Base-by-base conservation (phyloP, 2,329 filamentous ascomycete genomes). In the Cercospora janseana region DNA sequence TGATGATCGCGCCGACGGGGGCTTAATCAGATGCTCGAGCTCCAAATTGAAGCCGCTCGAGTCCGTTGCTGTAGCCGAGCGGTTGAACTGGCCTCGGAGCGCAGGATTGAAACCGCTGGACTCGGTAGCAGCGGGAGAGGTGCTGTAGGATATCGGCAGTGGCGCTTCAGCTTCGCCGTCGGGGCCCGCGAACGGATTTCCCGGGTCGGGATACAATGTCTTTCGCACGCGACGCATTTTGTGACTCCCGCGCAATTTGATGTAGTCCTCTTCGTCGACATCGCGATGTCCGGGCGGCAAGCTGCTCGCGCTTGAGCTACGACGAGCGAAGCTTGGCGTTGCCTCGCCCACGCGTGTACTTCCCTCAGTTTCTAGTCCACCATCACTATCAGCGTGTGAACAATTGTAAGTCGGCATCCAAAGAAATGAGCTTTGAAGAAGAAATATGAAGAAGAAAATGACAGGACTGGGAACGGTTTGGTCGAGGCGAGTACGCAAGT, bases 201-300 rank as follows among this genome's bases (percentile, higher is more conserved):
- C 61, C 2, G 60, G 58, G 43, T 64, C 61, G 28, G 52, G 26
- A 35, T 63, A 65, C 4, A 61, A 50, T 4, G 62, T 63, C 15
- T 54, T 44, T 7, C 61, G 59, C 12, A 65, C 45, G 26, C 52
- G 43, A 21, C 49, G 51, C 29, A 59, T 57, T 9, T 41, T 50
- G 6, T 49, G 34, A 13, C 29, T 43, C 9, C 29, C 28, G 12
- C 44, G 37, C 15, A 54, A 46, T 35, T 57, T 59, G 40, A 59
- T 59, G 45, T 55, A 59, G 3, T 49, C 40, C 37, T 59, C 56
- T 32, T 57, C 52, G 20, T 59, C 42, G 9, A 56, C 44, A 18
- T 46, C 18, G n/a, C 51, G 38, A n/a, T 21, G 21, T 12, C 12
- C 10, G 3, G 40, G n/a, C 6, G 55, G 52, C 15, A 52, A 53